Base-by-base conservation (phyloP, 148 eudicot species). In the Limonium bicolor region DNA sequence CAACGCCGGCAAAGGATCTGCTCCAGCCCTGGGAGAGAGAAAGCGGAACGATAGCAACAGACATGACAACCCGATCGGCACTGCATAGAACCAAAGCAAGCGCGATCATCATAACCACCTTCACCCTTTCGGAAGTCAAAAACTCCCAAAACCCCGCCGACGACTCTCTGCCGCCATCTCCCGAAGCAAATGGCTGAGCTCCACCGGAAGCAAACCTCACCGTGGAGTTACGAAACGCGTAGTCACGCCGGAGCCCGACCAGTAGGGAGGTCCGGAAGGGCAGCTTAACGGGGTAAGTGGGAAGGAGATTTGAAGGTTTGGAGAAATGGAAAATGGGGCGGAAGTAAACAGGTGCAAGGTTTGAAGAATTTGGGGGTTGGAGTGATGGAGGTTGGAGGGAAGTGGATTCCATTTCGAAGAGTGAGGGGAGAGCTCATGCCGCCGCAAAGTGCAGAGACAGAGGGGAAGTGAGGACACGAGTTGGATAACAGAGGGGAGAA, bases 11-110 rank as follows among this genome's bases (percentile, higher is more conserved):
- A 47, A 86, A 86, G 6, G 96, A 76, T 5, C 56, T 82, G 20
- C 71, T 64, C 96, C 96, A 86, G 7, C 80, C 80, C 55, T 59
- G 55, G 29, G 84, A 58, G 12, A 56, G 50, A 7, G 93, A 81
- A 30, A 86, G 62, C 35, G 96, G 96, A 46, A 86, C 93, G 17
- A 86, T 82, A 12, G 84, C 93, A 0, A 86, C 93, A 4, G 96
- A 86, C 96, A 86, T 82, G 9, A 86, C 93, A 48, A 86, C 96
- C n/a, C 96, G 84, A 38, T 86, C 96, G 18, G 87, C 86, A 67
- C 82, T 86, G 51, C 96, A 86, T 4, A 86, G 72, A n/a, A 77
- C 87, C 63, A 86, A 62, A 45, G 96, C 93, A 39, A 86, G 60
- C 7, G 76, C 96, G 17, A 86, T 51, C 96, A 86, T 86, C 27